Evolutionary conservation across 208 protist genomes (phyloP).

Genomic region (Borovskyia barvae): DNA sequence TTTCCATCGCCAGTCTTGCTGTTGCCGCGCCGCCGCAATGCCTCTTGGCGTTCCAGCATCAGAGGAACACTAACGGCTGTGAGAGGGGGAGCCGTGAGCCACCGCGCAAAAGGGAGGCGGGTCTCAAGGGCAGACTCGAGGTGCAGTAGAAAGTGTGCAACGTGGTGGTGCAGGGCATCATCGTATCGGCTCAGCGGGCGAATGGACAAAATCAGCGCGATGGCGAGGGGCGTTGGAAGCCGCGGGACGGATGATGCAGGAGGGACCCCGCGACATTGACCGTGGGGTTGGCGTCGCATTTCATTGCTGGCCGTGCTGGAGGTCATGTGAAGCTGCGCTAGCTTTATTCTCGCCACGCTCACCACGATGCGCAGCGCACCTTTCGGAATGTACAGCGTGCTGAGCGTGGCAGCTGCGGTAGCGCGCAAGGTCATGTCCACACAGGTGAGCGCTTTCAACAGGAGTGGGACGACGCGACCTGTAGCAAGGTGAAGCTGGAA

Average conservation of each 20-base stretch:
- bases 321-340: constrained; percentile 52
- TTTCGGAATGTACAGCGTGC: constrained; percentile 48
- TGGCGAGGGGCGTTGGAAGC: constrained; percentile 67
- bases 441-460: constrained; percentile 74
- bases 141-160: constrained; percentile 66
- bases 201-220: constrained; percentile 60
- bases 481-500: constrained; percentile 35
- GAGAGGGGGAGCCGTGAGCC: constrained; percentile 63
- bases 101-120: constrained; percentile 61
- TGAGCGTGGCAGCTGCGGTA: constrained; percentile 45
- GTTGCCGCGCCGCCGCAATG: constrained; percentile 23
- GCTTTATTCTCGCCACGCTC: constrained; percentile 72
- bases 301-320: constrained; percentile 17
- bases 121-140: constrained; percentile 39
- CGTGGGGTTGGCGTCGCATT: not conserved
- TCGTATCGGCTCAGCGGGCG: constrained; percentile 45
- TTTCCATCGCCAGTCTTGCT: constrained; percentile 6
- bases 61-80: constrained; percentile 63
- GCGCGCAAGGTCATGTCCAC: constrained; percentile 47
- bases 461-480: constrained; percentile 55
- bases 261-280: no score
- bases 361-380: constrained; percentile 54
- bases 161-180: constrained; percentile 72
- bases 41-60: constrained; percentile 79
- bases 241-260: constrained; percentile 35